Percentiles rank a stretch among this genome's conserved stretches.
Conservation (phyloP, 2,329 filamentous ascomycete species). For the Emericellopsis cladophorae region DNA sequence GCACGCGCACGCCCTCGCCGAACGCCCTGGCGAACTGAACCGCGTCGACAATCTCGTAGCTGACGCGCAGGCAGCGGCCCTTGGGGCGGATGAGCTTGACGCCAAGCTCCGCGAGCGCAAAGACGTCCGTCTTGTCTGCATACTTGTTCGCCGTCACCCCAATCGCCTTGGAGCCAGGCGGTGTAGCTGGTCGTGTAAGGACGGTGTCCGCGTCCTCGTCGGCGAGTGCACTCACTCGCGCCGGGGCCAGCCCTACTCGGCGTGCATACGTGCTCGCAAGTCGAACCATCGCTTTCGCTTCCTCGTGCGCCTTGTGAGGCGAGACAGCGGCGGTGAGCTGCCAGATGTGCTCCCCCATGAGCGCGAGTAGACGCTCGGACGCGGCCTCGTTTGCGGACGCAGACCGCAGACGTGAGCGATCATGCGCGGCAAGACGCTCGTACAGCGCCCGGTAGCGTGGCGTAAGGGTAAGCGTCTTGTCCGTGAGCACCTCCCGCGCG, state of each 20-base stretch:
- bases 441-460: too few relatives aligned
- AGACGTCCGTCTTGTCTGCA: conserved; percentile 1
- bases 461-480: too few relatives aligned
- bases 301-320: too few relatives aligned
- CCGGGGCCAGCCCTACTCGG: not conserved
- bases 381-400: too few relatives aligned
- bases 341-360: too few relatives aligned
- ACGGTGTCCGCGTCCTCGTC: not conserved
- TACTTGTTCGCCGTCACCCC: conserved; percentile 1
- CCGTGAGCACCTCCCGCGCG: too few relatives aligned
- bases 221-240: conserved; percentile 1
- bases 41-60: conserved; percentile 1
- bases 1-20: not conserved
- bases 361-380: too few relatives aligned
- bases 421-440: too few relatives aligned
- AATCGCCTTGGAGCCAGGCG: conserved; percentile 1
- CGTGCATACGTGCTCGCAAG: too few relatives aligned
- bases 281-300: too few relatives aligned
- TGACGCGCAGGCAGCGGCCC: conserved; percentile 1
- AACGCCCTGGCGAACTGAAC: conserved; percentile 1
- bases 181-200: not conserved
- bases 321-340: too few relatives aligned
- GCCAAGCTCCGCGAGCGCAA: not conserved
- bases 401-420: too few relatives aligned
- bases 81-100: conserved; percentile 1